Evolutionary conservation across 306 rosid species (phyloP), one percentile per base, ranked within the genome.

Genomic region (Rosa rugosa): DNA sequence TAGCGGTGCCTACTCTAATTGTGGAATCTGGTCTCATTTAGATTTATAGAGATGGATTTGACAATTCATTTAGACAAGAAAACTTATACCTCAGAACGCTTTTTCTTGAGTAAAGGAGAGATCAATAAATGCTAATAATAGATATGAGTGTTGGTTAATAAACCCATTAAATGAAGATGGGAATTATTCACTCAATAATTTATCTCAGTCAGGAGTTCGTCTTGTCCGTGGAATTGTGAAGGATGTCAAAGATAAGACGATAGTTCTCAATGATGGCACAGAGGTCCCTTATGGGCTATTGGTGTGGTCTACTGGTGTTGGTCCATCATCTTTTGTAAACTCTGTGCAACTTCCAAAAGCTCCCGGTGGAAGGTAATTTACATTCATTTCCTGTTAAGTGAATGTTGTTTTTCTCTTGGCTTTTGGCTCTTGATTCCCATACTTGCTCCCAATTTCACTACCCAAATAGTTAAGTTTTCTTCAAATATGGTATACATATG

Each of bases 251-350:
- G 91, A 87, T 77, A 77, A 88, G 77, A 91, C 80, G 80, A 83
- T 96, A 75, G 77, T 93, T 82, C 99, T 96, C 54, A 87, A 83
- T 64, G 98, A 96, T 87, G 99, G 91, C 80, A 87, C 92, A 10
- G 97, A 96, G 88, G 98, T 96, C 78, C 98, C 99, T 62, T 96
- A 88, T 77, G 99, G 99, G 38, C 80, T 96, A 86, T 69, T 96
- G 49, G 99, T 96, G 62, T 96, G 99, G 99, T 93, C 99, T 50
- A 96, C 98, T 25, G 98, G 99, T 75, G 99, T 96, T 84, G 99
- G 98, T 73, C 99, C 99, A 36, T 93, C 99, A 23, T 73, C 93
- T 62, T 51, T 95, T 75, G 77, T 91, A 69, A 84, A 72, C 9
- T 81, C 93, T 13, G 40, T 90, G 75, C 88, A 88, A 57, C 85